Percentiles rank a stretch among this genome's conserved stretches.
Conservation (phyloP, 352 stramenopile species). For the Pythium aquatile region DNA sequence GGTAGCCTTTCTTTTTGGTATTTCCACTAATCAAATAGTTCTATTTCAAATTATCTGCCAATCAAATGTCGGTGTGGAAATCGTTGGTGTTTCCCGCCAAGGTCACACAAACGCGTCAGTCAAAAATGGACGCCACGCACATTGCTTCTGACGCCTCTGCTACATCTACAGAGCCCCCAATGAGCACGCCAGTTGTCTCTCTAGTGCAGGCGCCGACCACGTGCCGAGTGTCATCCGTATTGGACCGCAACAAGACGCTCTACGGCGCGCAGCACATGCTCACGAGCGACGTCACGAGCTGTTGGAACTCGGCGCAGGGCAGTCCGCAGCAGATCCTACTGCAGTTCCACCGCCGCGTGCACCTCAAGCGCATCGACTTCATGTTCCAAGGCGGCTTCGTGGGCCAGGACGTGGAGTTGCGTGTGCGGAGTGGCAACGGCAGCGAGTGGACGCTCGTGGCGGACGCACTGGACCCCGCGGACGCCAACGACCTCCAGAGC, state of each 20-base stretch:
- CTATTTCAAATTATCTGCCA: background rate
- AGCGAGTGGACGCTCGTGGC: constrained; percentile 29
- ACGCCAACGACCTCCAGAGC: constrained; percentile 57
- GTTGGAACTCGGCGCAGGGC: constrained; percentile 73
- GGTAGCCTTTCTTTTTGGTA: background rate
- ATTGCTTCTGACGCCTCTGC: background rate
- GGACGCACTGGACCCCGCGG: constrained; percentile 35
- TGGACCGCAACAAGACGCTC: constrained; percentile 63
- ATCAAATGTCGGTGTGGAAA: background rate
- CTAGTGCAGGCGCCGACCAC: constrained; percentile 44
- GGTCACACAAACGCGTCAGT: background rate
- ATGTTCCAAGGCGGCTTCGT: constrained; percentile 84
- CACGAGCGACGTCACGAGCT: constrained; percentile 40
- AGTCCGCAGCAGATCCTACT: constrained; percentile 62
- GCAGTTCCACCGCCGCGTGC: constrained; percentile 54
- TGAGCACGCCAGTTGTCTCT: constrained; percentile 10
- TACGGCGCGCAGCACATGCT: constrained; percentile 65
- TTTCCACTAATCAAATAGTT: background rate
- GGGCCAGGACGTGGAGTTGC: constrained; percentile 55
- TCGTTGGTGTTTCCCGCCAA: constrained; percentile 2
- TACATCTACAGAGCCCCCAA: background rate
- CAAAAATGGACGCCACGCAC: background rate
- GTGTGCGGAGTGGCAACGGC: constrained; percentile 15
- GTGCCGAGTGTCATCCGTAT: constrained; percentile 63
- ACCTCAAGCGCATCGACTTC: constrained; percentile 36